Percentiles rank a stretch among this genome's conserved stretches.
phyloP scores from a whole-genome alignment of 768 basidiomycete species.

The Calocybe gangraenosa region DNA sequence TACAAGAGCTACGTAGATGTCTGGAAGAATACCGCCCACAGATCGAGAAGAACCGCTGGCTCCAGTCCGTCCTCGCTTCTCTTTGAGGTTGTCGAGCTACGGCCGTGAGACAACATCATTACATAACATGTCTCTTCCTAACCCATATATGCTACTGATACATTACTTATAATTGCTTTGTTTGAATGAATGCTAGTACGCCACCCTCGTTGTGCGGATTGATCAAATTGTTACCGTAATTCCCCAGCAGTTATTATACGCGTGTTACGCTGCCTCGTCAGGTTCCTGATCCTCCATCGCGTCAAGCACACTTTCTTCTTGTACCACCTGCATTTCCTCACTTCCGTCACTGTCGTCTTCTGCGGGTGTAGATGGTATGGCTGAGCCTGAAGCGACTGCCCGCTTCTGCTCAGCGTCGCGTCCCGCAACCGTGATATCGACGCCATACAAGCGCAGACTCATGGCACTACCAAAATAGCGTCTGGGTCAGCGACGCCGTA shows the following conservation, averaged over 20 bases:
- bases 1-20: constrained; percentile 53
- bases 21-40: constrained; percentile 62
- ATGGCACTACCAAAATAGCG: constrained; percentile 55
- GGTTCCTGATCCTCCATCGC: constrained; percentile 1
- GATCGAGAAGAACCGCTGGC: constrained; percentile 79
- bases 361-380: not conserved
- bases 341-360: constrained; percentile 4
- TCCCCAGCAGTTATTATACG: too few species aligned
- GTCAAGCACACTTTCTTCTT: constrained; percentile 12
- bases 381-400: not conserved
- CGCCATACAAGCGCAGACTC: constrained; percentile 79
- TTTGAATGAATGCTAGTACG: too few species aligned
- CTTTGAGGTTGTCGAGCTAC: too few species aligned
- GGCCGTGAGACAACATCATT: too few species aligned
- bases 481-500: constrained; percentile 1
- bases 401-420: constrained; percentile 26
- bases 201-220: too few species aligned
- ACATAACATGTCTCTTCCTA: too few species aligned
- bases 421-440: constrained; percentile 62
- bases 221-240: too few species aligned
- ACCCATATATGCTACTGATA: too few species aligned
- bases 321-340: constrained; percentile 8
- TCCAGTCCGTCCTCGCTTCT: constrained; percentile 51
- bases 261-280: too few species aligned
- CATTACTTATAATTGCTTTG: too few species aligned